Evolutionary conservation across 2,329 filamentous ascomycete genomes (phyloP).

Genomic region (Plenodomus lindquistii): DNA sequence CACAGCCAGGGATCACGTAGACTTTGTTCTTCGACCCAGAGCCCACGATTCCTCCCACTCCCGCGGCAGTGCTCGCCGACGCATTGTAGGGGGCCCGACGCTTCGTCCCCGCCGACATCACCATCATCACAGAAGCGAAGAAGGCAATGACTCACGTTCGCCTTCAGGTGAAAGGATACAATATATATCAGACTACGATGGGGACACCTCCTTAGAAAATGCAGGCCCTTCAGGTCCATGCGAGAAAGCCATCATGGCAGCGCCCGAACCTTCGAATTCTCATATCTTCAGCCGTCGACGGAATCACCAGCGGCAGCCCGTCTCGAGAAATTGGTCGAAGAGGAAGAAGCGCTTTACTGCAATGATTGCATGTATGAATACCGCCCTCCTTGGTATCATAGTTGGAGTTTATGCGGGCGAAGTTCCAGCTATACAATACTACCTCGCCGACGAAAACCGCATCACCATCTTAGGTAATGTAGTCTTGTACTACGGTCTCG

Average conservation of each 20-base stretch:
- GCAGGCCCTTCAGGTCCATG: constrained; percentile 13
- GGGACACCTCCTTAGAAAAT: constrained; percentile 23
- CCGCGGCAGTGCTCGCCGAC: constrained; percentile 25
- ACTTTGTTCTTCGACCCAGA: constrained; percentile 34
- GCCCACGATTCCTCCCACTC: constrained; percentile 30
- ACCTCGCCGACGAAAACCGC: constrained; percentile 70
- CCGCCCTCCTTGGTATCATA: constrained; percentile 70
- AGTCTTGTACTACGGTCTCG: constrained; percentile 71
- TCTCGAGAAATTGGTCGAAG: constrained; percentile 73
- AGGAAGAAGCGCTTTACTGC: constrained; percentile 71
- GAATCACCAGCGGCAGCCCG: constrained; percentile 62
- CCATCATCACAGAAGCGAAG: constrained; percentile 15
- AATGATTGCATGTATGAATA: constrained; percentile 71
- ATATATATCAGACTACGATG: constrained; percentile 15
- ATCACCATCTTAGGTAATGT: constrained; percentile 74
- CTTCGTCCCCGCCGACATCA: constrained; percentile 8
- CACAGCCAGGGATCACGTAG: constrained; percentile 33
- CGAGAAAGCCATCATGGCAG: constrained; percentile 23
- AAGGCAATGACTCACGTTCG: constrained; percentile 4
- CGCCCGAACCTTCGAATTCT: constrained; percentile 29
- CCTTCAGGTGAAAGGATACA: constrained; percentile 4
- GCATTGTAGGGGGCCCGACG: constrained; percentile 6
- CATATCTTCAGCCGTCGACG: constrained; percentile 48
- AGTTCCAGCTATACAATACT: constrained; percentile 79
- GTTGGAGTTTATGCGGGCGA: constrained; percentile 77